Evolutionary conservation across 495 filamentous ascomycete genomes (phyloP), one percentile per base, ranked within the genome.

Genomic region (Opeltia flavorubescens): DNA sequence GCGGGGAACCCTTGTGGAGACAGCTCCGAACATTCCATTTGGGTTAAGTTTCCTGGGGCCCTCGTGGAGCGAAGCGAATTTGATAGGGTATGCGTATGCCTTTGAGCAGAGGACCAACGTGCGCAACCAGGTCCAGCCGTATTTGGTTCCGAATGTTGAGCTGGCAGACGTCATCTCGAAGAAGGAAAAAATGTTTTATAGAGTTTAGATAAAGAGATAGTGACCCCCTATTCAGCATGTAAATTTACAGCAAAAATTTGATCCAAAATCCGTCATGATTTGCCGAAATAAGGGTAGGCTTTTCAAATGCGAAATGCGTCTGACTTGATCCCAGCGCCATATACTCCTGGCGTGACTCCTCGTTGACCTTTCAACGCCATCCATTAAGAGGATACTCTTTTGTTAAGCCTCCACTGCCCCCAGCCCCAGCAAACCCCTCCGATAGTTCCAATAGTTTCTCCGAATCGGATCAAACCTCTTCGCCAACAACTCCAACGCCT

Each of bases 391-490:
- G 30, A 33, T 33, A 9, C 15, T 9, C 30, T 9, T 9, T 18
- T 7, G 20, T 26, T 33, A 43, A 8, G 39, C 47, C 25, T 43
- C 28, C 6, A 48, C 47, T n/a, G n/a, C 43, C 28, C 25, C 43
- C 47, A 50, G 47, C 6, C 50, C 62, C n/a, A 82, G 55, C 47
- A 63, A 48, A 30, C 52, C 59, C 55, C 77, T 77, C 56, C 80
- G 70, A 64, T 87, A 94, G 55, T 83, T 75, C 91, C 93, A 98
- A 64, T 95, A 96, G 54, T 87, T 87, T 51, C 75, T 77, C 31
- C 93, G 68, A 50, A 98, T 84, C 6, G 84, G 84, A 71, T 98
- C 91, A 69, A 83, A 96, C 70, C 78, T 86, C 55, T 83, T 76
- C 28, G 77, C 83, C 50, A 98, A 64, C 47, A 94, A 59, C 31